These are phyloP conservation scores for Murraya koenigii DNA, from an alignment of 345 rosid genomes.

Conservation along the genomic window DNA sequence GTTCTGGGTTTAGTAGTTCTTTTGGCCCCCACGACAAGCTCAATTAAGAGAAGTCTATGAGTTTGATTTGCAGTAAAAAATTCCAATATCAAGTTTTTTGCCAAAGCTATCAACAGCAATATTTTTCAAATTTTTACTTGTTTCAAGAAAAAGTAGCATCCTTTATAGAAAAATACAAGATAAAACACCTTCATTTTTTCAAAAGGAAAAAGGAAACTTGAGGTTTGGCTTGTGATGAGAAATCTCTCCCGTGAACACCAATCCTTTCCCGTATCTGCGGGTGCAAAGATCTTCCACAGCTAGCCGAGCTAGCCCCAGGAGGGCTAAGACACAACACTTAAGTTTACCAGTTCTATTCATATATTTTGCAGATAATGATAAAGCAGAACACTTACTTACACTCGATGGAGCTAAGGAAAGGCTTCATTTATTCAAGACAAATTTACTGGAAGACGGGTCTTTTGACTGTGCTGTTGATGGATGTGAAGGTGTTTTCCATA, in stretches of 20 bases:
- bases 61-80: background rate
- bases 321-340: too few species aligned
- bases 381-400: slow-evolving; percentile 27
- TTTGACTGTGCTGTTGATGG: slow-evolving; percentile 33
- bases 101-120: background rate
- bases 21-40: background rate
- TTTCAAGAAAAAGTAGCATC: too few species aligned
- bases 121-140: background rate
- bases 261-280: too few species aligned
- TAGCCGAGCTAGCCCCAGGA: too few species aligned
- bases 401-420: slow-evolving; percentile 43
- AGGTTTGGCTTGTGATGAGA: too few species aligned
- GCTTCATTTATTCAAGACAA: slow-evolving; percentile 31
- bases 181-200: too few species aligned
- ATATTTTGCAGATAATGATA: slow-evolving; percentile 32
- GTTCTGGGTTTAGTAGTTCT: background rate
- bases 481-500: slow-evolving; percentile 35
- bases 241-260: too few species aligned
- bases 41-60: background rate
- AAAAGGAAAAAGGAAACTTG: too few species aligned
- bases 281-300: too few species aligned
- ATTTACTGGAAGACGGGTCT: slow-evolving; percentile 32
- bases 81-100: background rate
- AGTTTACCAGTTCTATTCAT: background rate
- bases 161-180: too few species aligned